Base-by-base conservation (phyloP, 2,329 filamentous ascomycete species). In the Fusarium sp. region DNA sequence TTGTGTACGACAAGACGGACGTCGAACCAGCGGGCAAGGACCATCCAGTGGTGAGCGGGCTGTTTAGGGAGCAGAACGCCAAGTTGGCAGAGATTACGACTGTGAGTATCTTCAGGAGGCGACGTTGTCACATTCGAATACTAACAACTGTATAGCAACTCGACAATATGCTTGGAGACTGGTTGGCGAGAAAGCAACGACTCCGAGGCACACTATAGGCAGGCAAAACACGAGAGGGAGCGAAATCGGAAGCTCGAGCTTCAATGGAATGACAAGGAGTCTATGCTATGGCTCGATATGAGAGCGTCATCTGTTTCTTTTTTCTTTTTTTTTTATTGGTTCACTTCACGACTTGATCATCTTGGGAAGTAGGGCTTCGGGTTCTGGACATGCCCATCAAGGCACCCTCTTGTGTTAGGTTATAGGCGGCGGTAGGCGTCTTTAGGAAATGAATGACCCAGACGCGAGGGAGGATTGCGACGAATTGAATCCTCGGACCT, bases 1-100 rank as follows among this genome's bases (percentile, higher is more conserved):
- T 99, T 70, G 95, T 99, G 32, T 95, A 98, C 80, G 95, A 98
- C 83, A 98, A 95, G 82, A 93, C 92, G 16, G 94, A 95, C 68
- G 92, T 97, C 18, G 89, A 91, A 48, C 93, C 95, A 20, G 94
- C 93, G 9, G 91, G 93, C 1, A 89, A 90, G n/a, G 94, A 98
- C 67, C 95, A 98, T 82, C 96, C 96, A 0, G 88, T 97, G 52
- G 94, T 93, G 60, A 91, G 91, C 16, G 90, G 91, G 25, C 85
- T 98, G 64, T 98, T 97, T 85, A 92, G 91, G 59, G 94, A 97
- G 80, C 94, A 98, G 83, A 95, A 95, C 80, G 94, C 93, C 76
- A 93, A 93, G 80, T 84, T 98, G 80, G 92, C 93, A 62, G 94
- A 97, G 81, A 95, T 99, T 83, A 96, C 94, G 68, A 93, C 88